phyloP scores from a whole-genome alignment of 1,284 basidiomycete genomes.

The Thecaphora thlaspeos region DNA sequence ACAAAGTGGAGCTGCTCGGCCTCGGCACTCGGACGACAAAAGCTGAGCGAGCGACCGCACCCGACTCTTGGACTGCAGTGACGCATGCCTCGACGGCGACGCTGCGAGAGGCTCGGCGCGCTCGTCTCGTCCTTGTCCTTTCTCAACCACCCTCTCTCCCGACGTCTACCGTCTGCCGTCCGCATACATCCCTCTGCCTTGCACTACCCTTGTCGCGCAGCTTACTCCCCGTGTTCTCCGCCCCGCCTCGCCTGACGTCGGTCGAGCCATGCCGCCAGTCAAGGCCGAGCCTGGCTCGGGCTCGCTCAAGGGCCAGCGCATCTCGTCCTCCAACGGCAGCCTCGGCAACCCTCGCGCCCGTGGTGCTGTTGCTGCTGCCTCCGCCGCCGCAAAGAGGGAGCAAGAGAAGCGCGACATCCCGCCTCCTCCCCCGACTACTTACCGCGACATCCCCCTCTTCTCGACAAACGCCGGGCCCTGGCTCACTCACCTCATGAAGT shows the following conservation, averaged over 20 bases:
- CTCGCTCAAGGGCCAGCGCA: conserved; percentile 17
- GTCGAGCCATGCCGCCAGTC: conserved; percentile 25
- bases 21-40: too few species aligned
- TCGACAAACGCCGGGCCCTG: conserved; percentile 37
- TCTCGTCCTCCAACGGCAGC: background rate
- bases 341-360: conserved; percentile 5
- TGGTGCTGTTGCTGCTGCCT: conserved; percentile 5
- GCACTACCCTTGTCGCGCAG: too few species aligned
- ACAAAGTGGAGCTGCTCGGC: too few species aligned
- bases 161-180: too few species aligned
- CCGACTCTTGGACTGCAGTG: too few species aligned
- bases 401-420: conserved; percentile 23
- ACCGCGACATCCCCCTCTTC: conserved; percentile 53
- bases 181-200: too few species aligned
- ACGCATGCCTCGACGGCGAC: too few species aligned
- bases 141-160: background rate
- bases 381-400: conserved; percentile 13
- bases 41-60: too few species aligned
- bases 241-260: background rate
- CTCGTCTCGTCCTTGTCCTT: too few species aligned
- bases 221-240: too few species aligned
- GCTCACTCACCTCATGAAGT: conserved; percentile 51
- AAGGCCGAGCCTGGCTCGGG: conserved; percentile 26
- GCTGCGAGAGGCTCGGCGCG: too few species aligned
- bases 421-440: conserved; percentile 40